phyloP scores from a whole-genome alignment of 352 stramenopile genomes.

The Phytophthora podocarpi region DNA sequence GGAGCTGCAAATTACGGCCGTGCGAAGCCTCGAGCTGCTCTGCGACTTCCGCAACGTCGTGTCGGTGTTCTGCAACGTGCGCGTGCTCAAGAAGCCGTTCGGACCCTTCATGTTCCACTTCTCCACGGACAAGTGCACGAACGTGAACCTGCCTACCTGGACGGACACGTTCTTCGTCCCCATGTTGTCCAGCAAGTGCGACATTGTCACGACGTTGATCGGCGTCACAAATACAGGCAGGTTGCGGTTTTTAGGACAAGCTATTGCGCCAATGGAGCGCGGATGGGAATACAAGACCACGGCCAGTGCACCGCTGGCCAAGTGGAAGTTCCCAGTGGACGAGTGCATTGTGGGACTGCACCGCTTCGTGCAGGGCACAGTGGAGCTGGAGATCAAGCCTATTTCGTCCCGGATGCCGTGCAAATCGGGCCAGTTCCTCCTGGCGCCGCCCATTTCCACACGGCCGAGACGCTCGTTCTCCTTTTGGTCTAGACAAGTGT shows the following conservation, averaged over 20 bases:
- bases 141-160: constrained; percentile 65
- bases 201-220: constrained; percentile 79
- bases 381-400: constrained; percentile 63
- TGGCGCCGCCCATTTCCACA: constrained; percentile 53
- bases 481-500: constrained; percentile 65
- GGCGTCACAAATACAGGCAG: constrained; percentile 60
- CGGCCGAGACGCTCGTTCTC: constrained; percentile 55
- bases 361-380: constrained; percentile 64
- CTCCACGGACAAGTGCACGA: constrained; percentile 56
- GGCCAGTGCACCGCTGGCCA: constrained; percentile 53
- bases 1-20: constrained; percentile 54
- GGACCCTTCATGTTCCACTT: constrained; percentile 90
- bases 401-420: constrained; percentile 63
- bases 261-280: constrained; percentile 55
- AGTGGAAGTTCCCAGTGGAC: constrained; percentile 85
- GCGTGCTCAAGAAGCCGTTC: constrained; percentile 87
- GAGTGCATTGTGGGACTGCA: constrained; percentile 70
- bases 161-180: constrained; percentile 77
- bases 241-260: constrained; percentile 72
- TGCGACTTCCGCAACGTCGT: constrained; percentile 78
- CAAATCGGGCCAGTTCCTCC: constrained; percentile 80
- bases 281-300: constrained; percentile 63
- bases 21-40: constrained; percentile 67
- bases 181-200: constrained; percentile 82
- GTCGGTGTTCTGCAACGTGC: constrained; percentile 76